A percentile compares a stretch with the other conserved stretches of the same genome.
phyloP scores from a whole-genome alignment of 352 stramenopile species.

The Aphanomyces stellatus region DNA sequence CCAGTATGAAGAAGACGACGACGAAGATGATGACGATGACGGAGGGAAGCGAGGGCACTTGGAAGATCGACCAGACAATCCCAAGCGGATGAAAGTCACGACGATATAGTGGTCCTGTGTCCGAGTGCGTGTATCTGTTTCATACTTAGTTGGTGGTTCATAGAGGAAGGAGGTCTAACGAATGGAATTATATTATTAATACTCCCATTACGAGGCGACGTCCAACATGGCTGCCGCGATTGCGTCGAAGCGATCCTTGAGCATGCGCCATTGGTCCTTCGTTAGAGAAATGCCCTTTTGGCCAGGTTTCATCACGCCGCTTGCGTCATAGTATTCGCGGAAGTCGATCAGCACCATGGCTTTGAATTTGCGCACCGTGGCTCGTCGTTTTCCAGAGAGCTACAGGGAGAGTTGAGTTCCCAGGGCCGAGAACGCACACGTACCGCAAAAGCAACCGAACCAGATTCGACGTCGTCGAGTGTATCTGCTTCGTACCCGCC shows the following conservation, averaged over 20 bases:
- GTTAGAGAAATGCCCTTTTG: constrained; percentile 74
- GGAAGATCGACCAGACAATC: constrained; percentile 2
- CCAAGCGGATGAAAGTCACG: constrained; percentile 23
- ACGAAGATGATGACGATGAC: constrained; percentile 18
- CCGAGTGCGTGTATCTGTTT: constrained; percentile 4
- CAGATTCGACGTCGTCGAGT: constrained; percentile 28
- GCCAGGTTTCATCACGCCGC: constrained; percentile 45
- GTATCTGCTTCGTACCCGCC: constrained; percentile 29
- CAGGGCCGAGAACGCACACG: background rate
- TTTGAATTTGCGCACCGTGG: constrained; percentile 43
- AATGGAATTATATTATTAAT: constrained; percentile 14
- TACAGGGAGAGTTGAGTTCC: constrained; percentile 7
- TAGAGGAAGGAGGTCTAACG: background rate
- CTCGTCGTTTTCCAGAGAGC: constrained; percentile 45
- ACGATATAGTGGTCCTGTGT: constrained; percentile 6
- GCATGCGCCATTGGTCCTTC: constrained; percentile 47
- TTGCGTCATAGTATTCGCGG: constrained; percentile 63
- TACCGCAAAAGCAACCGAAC: constrained; percentile 46
- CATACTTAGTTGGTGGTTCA: background rate
- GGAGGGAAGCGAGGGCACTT: constrained; percentile 18
- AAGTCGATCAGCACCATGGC: constrained; percentile 46
- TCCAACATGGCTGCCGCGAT: constrained; percentile 19
- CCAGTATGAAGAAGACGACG: background rate
- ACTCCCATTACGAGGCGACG: background rate
- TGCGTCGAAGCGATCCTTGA: constrained; percentile 26